These are phyloP conservation scores for Apiospora saccharicola DNA, from an alignment of 2,329 filamentous ascomycete species.

Conservation along the genomic window DNA sequence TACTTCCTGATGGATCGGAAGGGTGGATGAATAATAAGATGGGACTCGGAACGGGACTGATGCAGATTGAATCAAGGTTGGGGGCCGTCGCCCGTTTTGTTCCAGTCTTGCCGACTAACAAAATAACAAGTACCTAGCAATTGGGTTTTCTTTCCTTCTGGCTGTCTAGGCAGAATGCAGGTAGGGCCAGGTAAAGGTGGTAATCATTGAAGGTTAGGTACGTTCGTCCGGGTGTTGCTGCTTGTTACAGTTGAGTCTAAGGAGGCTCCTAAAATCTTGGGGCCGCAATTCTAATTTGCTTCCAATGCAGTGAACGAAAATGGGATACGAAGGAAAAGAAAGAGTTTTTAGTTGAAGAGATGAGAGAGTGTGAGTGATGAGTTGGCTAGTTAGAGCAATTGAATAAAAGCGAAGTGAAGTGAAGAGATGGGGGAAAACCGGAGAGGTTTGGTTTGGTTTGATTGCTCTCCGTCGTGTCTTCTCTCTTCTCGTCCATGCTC, in stretches of 20 bases:
- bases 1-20: conserved; percentile 13
- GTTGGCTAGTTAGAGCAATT: not conserved
- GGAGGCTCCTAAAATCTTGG: conserved; percentile 13
- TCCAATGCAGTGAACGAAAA: conserved; percentile 14
- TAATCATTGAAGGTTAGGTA: not conserved
- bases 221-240: conserved; percentile 3
- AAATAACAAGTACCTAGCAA: conserved; percentile 15
- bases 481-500: conserved; percentile 18
- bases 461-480: conserved; percentile 3
- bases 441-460: conserved; percentile 9
- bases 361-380: not conserved
- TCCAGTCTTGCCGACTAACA: not conserved
- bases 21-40: conserved; percentile 14
- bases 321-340: conserved; percentile 4
- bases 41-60: conserved; percentile 12
- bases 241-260: conserved; percentile 20
- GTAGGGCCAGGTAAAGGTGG: not conserved
- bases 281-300: conserved; percentile 19
- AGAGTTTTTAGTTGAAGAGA: not conserved
- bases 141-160: conserved; percentile 1
- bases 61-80: conserved; percentile 6
- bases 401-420: not conserved
- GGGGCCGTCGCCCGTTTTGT: conserved; percentile 15
- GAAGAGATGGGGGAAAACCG: conserved; percentile 15
- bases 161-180: not conserved